phyloP scores from a whole-genome alignment of 495 filamentous ascomycete genomes.

The Penicillium daleae region DNA sequence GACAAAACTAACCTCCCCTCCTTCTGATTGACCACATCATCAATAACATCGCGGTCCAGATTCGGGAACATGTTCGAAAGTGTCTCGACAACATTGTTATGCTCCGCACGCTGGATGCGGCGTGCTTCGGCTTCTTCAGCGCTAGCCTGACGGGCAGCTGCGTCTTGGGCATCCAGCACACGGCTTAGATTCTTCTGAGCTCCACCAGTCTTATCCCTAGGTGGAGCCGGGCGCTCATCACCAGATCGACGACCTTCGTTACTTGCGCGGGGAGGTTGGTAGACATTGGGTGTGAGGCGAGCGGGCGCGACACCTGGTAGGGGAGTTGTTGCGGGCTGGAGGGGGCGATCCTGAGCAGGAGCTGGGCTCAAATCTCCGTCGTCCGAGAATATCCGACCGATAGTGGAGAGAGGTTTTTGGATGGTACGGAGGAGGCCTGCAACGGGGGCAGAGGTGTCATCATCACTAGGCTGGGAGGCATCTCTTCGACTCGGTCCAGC shows the following conservation, averaged over 20 bases:
- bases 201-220: constrained; percentile 16
- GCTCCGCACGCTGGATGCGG: constrained; percentile 81
- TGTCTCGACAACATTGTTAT: constrained; percentile 88
- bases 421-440: constrained; percentile 88
- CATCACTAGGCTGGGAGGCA: constrained; percentile 49
- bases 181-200: constrained; percentile 36
- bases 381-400: constrained; percentile 97
- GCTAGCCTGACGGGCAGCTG: constrained; percentile 90
- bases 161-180: constrained; percentile 70
- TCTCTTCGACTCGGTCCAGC: constrained; percentile 46
- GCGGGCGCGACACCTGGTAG: constrained; percentile 56
- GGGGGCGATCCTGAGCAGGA: constrained; percentile 39
- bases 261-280: constrained; percentile 52
- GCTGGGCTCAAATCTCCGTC: constrained; percentile 49
- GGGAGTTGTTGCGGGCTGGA: constrained; percentile 59
- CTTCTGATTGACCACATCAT: constrained; percentile 90
- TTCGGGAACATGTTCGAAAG: constrained; percentile 92
- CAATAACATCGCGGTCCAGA: constrained; percentile 87
- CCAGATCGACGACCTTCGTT: constrained; percentile 48
- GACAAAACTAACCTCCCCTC: constrained; percentile 73
- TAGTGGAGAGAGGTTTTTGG: constrained; percentile 86
- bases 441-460: constrained; percentile 74
- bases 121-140: constrained; percentile 90
- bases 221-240: constrained; percentile 40
- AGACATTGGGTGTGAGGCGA: constrained; percentile 61